Percentiles rank a stretch among this genome's conserved stretches.
Conservation (phyloP, 2,329 filamentous ascomycete species). For the Aureobasidium sp. region DNA sequence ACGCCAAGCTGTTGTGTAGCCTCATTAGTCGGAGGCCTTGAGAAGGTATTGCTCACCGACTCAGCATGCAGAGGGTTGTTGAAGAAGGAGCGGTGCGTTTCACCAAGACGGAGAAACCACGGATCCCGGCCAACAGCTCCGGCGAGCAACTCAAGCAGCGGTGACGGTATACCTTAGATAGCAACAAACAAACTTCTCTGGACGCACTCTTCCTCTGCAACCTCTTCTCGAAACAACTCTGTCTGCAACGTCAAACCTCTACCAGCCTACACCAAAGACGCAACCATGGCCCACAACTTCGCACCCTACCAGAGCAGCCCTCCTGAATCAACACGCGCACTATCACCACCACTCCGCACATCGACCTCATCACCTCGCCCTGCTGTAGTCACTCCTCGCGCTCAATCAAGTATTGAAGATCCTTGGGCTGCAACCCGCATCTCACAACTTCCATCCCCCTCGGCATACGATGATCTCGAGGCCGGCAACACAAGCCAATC, state of each 20-base stretch:
- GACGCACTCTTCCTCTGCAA: neutral
- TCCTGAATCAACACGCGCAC: constrained; percentile 73
- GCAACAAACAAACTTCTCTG: neutral
- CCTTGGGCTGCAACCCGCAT: constrained; percentile 35
- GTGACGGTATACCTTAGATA: neutral
- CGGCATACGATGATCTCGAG: constrained; percentile 27
- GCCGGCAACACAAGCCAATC: constrained; percentile 23
- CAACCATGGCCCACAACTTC: constrained; percentile 43
- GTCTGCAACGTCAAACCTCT: neutral
- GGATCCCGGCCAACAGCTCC: neutral
- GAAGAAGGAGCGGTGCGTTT: constrained; percentile 6
- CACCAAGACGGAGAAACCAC: constrained; percentile 7
- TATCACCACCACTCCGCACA: constrained; percentile 60
- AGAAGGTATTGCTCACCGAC: neutral
- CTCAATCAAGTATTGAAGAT: constrained; percentile 30
- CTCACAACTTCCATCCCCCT: constrained; percentile 35
- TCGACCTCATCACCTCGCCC: constrained; percentile 46
- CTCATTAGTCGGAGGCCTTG: neutral
- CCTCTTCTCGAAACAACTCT: neutral
- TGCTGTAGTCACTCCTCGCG: constrained; percentile 40
- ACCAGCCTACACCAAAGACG: neutral
- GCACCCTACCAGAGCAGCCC: constrained; percentile 92
- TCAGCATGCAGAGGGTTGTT: neutral
- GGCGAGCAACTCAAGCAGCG: neutral
- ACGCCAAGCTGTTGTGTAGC: neutral